Conservation (phyloP, 2,329 filamentous ascomycete genomes). For the Chaetoscypha palmicola region DNA sequence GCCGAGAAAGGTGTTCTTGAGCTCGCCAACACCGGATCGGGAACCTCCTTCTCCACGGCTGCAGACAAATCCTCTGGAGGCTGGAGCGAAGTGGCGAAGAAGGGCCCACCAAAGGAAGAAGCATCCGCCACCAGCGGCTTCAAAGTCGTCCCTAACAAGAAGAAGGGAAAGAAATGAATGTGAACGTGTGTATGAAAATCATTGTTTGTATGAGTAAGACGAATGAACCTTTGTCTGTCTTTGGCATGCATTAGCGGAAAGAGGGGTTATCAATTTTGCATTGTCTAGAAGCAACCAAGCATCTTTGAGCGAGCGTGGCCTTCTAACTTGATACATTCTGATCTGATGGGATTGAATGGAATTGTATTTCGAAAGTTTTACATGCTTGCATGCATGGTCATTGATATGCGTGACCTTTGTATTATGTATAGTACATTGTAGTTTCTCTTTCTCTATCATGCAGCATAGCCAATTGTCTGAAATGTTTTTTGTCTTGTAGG, state of each 20-base stretch:
- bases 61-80: slow-evolving; percentile 51
- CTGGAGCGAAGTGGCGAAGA: slow-evolving; percentile 98
- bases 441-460: too few species aligned
- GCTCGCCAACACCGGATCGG: slow-evolving; percentile 48
- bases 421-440: slow-evolving; percentile 1
- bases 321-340: background rate
- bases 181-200: too few species aligned
- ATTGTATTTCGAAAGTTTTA: too few species aligned
- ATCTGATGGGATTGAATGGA: too few species aligned
- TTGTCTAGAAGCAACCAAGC: background rate
- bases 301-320: background rate
- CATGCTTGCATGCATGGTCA: too few species aligned
- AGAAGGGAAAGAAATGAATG: slow-evolving; percentile 69
- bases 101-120: slow-evolving; percentile 50
- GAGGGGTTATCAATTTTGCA: too few species aligned
- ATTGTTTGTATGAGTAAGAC: too few species aligned
- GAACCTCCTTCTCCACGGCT: slow-evolving; percentile 36
- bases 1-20: slow-evolving; percentile 88
- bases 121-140: slow-evolving; percentile 48
- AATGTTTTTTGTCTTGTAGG: too few species aligned
- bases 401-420: background rate
- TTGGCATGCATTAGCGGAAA: too few species aligned
- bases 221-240: too few species aligned
- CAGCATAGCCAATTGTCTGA: background rate
- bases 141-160: slow-evolving; percentile 85